A percentile compares a stretch with the other conserved stretches of the same genome.
Conservation (phyloP, 345 rosid genomes). For the Arabidopsis suecica region DNA sequence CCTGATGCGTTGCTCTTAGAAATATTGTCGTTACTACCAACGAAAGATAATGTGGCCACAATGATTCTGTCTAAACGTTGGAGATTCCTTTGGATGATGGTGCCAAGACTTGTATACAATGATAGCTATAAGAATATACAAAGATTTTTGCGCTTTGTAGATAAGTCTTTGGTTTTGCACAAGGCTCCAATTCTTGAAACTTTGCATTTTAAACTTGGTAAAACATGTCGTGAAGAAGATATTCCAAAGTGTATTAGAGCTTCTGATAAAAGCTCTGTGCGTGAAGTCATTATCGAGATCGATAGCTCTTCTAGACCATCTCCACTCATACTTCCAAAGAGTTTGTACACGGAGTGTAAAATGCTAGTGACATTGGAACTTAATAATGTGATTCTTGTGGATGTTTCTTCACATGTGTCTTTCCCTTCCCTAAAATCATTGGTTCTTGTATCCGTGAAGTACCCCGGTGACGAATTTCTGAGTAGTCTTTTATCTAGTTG, state of each 20-base stretch:
- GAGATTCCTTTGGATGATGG: neutral
- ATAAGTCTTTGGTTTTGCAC: neutral
- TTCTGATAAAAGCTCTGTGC: neutral
- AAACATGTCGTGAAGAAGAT: too few species aligned
- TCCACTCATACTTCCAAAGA: neutral
- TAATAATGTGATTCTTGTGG: neutral
- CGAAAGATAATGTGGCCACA: neutral
- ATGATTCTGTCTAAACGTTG: neutral
- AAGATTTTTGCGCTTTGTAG: neutral
- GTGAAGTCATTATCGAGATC: neutral
- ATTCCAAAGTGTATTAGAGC: neutral
- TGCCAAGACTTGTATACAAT: neutral
- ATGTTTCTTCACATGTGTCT: neutral
- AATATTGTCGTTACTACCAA: neutral
- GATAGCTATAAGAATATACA: neutral
- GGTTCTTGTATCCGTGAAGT: neutral
- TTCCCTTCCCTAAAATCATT: slow-evolving; percentile 9
- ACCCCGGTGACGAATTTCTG: slow-evolving; percentile 2
- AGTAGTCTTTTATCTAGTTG: too few species aligned
- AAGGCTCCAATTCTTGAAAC: neutral
- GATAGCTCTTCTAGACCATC: neutral
- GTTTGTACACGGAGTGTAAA: neutral
- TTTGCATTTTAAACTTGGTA: neutral
- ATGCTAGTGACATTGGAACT: slow-evolving; percentile 7
- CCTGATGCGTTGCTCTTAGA: neutral